phyloP scores from a whole-genome alignment of 495 filamentous ascomycete genomes.

The Immersiella caudata region DNA sequence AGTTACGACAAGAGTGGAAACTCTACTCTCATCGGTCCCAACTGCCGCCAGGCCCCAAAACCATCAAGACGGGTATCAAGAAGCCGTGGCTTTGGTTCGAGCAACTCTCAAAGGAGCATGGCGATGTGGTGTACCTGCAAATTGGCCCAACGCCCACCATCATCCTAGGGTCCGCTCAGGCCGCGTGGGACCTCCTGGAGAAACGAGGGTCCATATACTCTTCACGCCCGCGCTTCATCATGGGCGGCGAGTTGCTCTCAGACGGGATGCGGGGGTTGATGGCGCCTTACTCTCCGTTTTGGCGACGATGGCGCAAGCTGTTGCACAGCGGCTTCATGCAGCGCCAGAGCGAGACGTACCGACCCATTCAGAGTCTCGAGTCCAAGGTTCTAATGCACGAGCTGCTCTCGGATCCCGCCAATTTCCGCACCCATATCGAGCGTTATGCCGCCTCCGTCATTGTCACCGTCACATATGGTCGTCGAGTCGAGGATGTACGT shows the following conservation, averaged over 20 bases:
- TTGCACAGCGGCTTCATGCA: constrained; percentile 59
- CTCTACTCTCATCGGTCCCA: constrained; percentile 36
- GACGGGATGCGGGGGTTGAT: constrained; percentile 53
- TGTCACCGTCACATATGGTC: constrained; percentile 61
- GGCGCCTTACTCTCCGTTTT: constrained; percentile 53
- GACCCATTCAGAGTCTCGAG: constrained; percentile 59
- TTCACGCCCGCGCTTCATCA: constrained; percentile 51
- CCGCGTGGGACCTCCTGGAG: constrained; percentile 58
- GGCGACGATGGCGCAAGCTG: constrained; percentile 59
- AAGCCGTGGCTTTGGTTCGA: constrained; percentile 65
- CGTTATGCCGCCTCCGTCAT: constrained; percentile 62
- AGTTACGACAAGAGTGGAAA: constrained; percentile 37
- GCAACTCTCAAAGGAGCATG: constrained; percentile 55
- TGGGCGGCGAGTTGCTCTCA: constrained; percentile 56
- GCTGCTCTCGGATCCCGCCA: constrained; percentile 40
- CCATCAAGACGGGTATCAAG: constrained; percentile 37
- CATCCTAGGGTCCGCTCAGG: constrained; percentile 62
- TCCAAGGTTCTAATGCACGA: constrained; percentile 52
- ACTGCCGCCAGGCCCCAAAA: constrained; percentile 40
- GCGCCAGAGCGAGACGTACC: constrained; percentile 56
- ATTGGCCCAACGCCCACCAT: constrained; percentile 65
- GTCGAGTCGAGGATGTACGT: constrained; percentile 57
- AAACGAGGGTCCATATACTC: constrained; percentile 56
- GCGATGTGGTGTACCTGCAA: constrained; percentile 65
- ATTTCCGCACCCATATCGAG: constrained; percentile 46